Percentiles rank a stretch among this genome's conserved stretches.
Conservation (phyloP, 2,329 filamentous ascomycete species). For the Zalaria sp. region DNA sequence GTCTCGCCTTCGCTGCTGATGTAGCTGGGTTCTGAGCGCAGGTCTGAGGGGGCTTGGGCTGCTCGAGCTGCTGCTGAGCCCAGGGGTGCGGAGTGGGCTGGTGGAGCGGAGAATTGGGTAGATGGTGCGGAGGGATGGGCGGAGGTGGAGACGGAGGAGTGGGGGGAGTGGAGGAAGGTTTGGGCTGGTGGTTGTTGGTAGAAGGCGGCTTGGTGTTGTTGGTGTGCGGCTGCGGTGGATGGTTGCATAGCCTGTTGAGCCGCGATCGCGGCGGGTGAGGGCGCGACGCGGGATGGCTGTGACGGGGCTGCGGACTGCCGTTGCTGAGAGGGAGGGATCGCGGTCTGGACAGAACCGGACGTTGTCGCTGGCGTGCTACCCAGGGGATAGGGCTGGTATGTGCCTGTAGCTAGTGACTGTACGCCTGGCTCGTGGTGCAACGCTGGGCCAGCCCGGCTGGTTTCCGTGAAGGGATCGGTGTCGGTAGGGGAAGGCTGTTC, state of each 20-base stretch:
- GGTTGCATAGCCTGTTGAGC: background rate
- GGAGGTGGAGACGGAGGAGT: slow-evolving; percentile 2
- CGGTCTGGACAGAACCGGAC: slow-evolving; percentile 11
- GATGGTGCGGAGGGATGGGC: background rate
- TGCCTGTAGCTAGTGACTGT: slow-evolving; percentile 16
- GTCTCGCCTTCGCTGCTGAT: slow-evolving; percentile 51
- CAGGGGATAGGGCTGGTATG: slow-evolving; percentile 16
- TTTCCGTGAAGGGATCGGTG: slow-evolving; percentile 49
- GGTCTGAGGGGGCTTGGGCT: slow-evolving; percentile 9
- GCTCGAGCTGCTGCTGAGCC: slow-evolving; percentile 3
- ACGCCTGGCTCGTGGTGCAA: slow-evolving; percentile 24
- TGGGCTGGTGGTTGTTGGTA: slow-evolving; percentile 30
- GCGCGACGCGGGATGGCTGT: background rate
- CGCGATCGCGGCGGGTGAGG: too few relatives aligned
- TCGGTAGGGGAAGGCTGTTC: slow-evolving; percentile 41
- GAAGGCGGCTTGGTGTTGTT: slow-evolving; percentile 17
- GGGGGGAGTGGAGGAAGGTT: slow-evolving; percentile 16
- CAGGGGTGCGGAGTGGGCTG: background rate
- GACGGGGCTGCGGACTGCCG: background rate
- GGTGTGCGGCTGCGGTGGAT: background rate
- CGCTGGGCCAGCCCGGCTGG: slow-evolving; percentile 17
- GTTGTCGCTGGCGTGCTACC: slow-evolving; percentile 7
- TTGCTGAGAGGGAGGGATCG: slow-evolving; percentile 7
- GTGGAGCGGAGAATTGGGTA: too few relatives aligned
- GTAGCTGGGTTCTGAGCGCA: slow-evolving; percentile 31